Base-by-base conservation (phyloP, 2,329 filamentous ascomycete genomes). In the Nothopassalora personata region DNA sequence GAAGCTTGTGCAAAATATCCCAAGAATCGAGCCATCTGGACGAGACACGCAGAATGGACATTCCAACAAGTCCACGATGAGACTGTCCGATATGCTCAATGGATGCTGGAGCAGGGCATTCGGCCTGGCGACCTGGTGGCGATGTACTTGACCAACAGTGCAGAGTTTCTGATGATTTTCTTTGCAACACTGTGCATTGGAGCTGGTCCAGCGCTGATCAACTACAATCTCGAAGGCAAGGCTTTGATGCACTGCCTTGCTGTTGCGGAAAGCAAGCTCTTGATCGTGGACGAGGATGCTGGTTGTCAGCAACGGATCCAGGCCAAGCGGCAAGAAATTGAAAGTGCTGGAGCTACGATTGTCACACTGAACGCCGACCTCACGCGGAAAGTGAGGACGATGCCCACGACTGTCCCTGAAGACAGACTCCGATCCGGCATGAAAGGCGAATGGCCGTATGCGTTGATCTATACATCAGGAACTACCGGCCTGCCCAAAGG, bases 391-490 rank as follows among this genome's bases (percentile, higher is more conserved):
- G 78, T 84, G 34, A 54, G 43, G 27, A 19, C 57, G 5, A 43
- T 56, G 18, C 54, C 61, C 27, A 65, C 64, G 1, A 52, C 63
- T 9, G 64, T 68, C 4, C 68, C 68, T 3, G 60, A 61, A 0
- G 71, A 72, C 52, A 57, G 62, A 15, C 57, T 68, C 27, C 52
- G 69, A 13, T 59, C 54, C 10, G 67, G 68, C 28, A 65, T 67
- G 61, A 64, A 66, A 36, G 60, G 63, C 10, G 60, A 64, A 5
- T 82, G 85, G 61, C 85, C 90, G 76, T 87, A 83, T 3, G 80
- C 86, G 52, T 80, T 91, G 33, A 84, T 91, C 63, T 91, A 90
- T 70, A 91, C 88, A 0, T 90, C 87, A 28, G 90, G 90, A 19
- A 93, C 63, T 15, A 91, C 89, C 0, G 88, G 88, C 2, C 73